A percentile compares a stretch with the other conserved stretches of the same genome.
Evolutionary conservation across 805 yeast species (phyloP).

Genomic region (Priceomyces haplophilus): DNA sequence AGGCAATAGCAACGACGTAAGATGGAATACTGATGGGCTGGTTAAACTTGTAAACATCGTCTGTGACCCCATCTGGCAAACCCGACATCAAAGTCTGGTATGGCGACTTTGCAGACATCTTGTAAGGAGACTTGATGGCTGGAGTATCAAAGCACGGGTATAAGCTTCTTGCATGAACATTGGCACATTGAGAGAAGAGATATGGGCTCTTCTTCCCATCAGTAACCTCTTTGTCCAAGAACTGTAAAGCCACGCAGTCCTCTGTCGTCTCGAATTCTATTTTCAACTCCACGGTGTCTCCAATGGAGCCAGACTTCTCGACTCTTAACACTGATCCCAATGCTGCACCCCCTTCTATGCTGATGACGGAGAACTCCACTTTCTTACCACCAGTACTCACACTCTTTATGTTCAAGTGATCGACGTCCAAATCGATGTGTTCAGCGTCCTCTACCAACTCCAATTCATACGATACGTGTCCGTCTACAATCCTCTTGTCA

Average conservation of each 20-base stretch:
- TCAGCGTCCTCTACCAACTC: constrained; percentile 23
- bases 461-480: constrained; percentile 52
- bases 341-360: constrained; percentile 42
- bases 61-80: constrained; percentile 29
- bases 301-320: constrained; percentile 7
- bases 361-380: constrained; percentile 30
- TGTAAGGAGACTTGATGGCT: constrained; percentile 65
- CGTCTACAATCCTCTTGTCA: constrained; percentile 48
- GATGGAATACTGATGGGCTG: constrained; percentile 86
- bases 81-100: constrained; percentile 77
- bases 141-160: constrained; percentile 94
- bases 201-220: constrained; percentile 67
- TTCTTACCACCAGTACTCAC: constrained; percentile 43
- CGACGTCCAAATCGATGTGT: constrained; percentile 63
- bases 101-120: constrained; percentile 57
- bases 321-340: constrained; percentile 58
- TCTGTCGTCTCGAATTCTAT: constrained; percentile 68
- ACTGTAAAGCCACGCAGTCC: constrained; percentile 81
- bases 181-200: constrained; percentile 86
- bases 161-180: constrained; percentile 84
- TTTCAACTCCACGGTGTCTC: constrained; percentile 23
- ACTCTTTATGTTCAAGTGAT: constrained; percentile 49
- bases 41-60: constrained; percentile 35
- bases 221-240: constrained; percentile 72
- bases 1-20: constrained; percentile 78